Conservation (phyloP, 2,329 filamentous ascomycete genomes). For the Amphichorda felina region DNA sequence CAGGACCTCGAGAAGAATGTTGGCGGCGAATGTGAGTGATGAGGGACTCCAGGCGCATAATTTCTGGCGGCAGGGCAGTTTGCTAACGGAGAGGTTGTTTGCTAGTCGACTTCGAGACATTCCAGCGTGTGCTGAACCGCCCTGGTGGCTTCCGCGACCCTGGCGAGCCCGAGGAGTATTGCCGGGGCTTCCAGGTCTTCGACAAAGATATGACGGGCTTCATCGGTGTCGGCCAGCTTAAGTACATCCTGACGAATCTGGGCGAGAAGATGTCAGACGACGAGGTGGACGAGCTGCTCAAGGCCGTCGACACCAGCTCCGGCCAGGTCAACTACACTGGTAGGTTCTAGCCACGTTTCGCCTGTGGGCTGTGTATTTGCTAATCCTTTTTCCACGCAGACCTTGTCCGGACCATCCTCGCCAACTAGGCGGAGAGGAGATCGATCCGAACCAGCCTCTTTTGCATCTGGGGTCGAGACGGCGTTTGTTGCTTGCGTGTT, state of each 20-base stretch:
- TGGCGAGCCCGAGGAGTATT: constrained; percentile 96
- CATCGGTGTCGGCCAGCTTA: constrained; percentile 93
- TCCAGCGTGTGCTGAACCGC: constrained; percentile 92
- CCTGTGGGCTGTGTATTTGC: neutral
- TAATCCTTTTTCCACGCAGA: constrained; percentile 31
- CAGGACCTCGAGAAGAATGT: constrained; percentile 82
- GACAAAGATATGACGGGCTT: constrained; percentile 98
- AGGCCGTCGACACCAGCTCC: constrained; percentile 91
- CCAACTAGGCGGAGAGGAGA: constrained; percentile 45
- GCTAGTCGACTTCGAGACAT: constrained; percentile 93
- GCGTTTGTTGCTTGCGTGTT: constrained; percentile 19
- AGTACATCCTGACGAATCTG: constrained; percentile 95
- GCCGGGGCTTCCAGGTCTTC: constrained; percentile 96
- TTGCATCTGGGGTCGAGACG: constrained; percentile 20
- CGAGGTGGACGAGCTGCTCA: constrained; percentile 96
- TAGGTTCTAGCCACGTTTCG: constrained; percentile 27
- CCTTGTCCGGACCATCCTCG: constrained; percentile 75
- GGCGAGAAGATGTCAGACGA: constrained; percentile 99
- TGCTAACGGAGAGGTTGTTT: neutral
- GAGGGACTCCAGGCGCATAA: too few species aligned
- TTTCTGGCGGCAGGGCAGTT: too few species aligned
- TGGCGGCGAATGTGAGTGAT: constrained; percentile 78
- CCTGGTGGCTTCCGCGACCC: constrained; percentile 97
- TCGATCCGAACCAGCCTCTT: constrained; percentile 2
- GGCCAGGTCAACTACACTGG: constrained; percentile 97